Base-by-base conservation (phyloP, 2,329 filamentous ascomycete genomes). In the Leptodontidium sp. region DNA sequence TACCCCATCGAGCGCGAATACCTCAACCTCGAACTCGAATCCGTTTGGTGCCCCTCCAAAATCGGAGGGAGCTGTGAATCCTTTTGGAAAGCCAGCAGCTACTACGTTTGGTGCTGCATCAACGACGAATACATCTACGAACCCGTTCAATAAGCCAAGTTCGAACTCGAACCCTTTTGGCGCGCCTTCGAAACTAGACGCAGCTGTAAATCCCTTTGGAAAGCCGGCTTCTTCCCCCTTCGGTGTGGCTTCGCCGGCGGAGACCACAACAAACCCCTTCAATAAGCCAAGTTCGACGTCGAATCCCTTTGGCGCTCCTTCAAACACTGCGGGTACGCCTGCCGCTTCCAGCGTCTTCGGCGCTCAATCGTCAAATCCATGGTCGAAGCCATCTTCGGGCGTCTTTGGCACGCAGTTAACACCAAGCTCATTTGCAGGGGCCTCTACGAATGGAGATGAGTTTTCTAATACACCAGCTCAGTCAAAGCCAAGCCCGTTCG, bases 21-120 rank as follows among this genome's bases (percentile, higher is more conserved):
- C 11, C 38, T 14, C 57, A 26, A 59, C 38, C 57, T 26, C 35
- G 11, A 43, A 26, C 38, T 43, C 57, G 57, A 43, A 40, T 29
- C 38, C 57, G 26, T 75, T 73, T 55, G 70, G 70, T 12, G 65
- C 69, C 21, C 61, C 70, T 52, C 65, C 69, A 29, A 71, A 74
- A 52, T 49, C 67, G 38, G 63, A 65, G 26, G 38, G 26, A 57
- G 15, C 50, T 17, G 21, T 15, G 43, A 65, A 65, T 43, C 15
- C 38, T 58, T 57, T 57, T 38, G 45, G 17, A 11, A 72, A 61
- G 49, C n/a, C 58, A 53, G 26, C 26, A 32, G 35, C 40, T 7
- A 66, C 45, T 47, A 12, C 11, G 1, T 69, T 68, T 38, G 66
- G 62, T 29, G 64, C 45, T 12, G 15, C 61, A 40, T 61, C 66